A percentile compares a stretch with the other conserved stretches of the same genome.
These are phyloP conservation scores for Vicia villosa DNA, from an alignment of 306 rosid species.

Conservation along the genomic window DNA sequence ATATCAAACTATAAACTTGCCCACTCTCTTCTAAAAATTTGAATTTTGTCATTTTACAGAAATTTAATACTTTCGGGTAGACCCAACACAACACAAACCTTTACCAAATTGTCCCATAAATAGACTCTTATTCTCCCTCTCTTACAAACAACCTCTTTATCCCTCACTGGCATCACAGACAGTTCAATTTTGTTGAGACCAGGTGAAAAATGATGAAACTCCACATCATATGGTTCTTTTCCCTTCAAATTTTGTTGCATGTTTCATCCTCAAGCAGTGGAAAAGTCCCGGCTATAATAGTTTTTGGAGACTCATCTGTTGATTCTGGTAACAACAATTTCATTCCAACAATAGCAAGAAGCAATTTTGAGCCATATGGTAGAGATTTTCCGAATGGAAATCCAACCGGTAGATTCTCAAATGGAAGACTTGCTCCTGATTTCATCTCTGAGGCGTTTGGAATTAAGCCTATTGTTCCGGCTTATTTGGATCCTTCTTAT, in stretches of 20 bases:
- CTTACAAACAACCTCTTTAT: not conserved
- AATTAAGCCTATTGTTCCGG: slow-evolving; percentile 52
- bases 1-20: too few species aligned
- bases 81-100: not conserved
- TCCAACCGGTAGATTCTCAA: slow-evolving; percentile 62
- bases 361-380: slow-evolving; percentile 69
- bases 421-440: slow-evolving; percentile 60
- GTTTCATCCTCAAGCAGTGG: slow-evolving; percentile 35
- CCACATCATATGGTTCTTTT: not conserved
- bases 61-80: too few species aligned
- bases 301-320: slow-evolving; percentile 71
- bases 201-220: not conserved
- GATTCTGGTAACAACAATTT: slow-evolving; percentile 76
- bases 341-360: slow-evolving; percentile 63
- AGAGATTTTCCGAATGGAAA: slow-evolving; percentile 51
- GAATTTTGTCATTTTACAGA: too few species aligned
- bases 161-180: not conserved
- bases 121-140: not conserved
- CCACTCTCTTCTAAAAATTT: too few species aligned
- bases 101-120: not conserved
- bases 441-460: slow-evolving; percentile 63
- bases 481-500: slow-evolving; percentile 61
- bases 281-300: slow-evolving; percentile 55
- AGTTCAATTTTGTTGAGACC: not conserved
- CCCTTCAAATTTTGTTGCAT: slow-evolving; percentile 11